Evolutionary conservation across 345 rosid genomes (phyloP).

Genomic region (Eutrema heterophyllum): DNA sequence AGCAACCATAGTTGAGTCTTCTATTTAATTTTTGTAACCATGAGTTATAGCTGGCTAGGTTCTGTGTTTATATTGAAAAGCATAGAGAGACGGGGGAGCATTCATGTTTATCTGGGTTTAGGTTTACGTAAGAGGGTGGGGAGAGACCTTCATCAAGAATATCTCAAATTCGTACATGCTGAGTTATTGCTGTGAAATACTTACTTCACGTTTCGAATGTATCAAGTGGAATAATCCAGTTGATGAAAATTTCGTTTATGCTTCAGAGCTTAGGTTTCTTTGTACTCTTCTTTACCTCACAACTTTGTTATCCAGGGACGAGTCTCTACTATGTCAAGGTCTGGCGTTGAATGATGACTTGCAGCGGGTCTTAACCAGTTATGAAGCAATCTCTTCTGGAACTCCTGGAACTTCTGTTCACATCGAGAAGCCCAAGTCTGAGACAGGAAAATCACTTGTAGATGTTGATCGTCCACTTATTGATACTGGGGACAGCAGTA

Average conservation of each 20-base stretch:
- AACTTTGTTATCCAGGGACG: conserved; percentile 60
- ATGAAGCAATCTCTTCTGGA: conserved; percentile 74
- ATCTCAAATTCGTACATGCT: not conserved
- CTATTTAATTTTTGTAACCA: not conserved
- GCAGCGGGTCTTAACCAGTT: conserved; percentile 88
- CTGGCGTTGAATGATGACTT: conserved; percentile 91
- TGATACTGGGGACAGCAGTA: conserved; percentile 63
- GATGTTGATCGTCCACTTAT: conserved; percentile 64
- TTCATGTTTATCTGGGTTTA: not conserved
- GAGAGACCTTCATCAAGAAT: not conserved
- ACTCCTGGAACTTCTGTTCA: conserved; percentile 43
- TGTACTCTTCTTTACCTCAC: conserved; percentile 2
- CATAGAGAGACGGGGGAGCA: not conserved
- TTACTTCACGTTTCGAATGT: not conserved
- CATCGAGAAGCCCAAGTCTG: conserved; percentile 48
- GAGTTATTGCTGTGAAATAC: not conserved
- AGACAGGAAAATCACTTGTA: conserved; percentile 49
- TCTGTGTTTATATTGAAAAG: not conserved
- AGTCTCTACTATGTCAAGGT: conserved; percentile 86
- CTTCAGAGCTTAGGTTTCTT: not conserved
- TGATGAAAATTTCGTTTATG: not conserved
- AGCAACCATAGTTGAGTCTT: not conserved
- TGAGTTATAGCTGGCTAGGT: not conserved
- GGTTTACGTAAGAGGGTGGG: not conserved
- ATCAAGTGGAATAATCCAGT: not conserved